A percentile compares a stretch with the other conserved stretches of the same genome.
Conservation (phyloP, 805 yeast genomes). For the Cyberlindnera euphorbiiphila region DNA sequence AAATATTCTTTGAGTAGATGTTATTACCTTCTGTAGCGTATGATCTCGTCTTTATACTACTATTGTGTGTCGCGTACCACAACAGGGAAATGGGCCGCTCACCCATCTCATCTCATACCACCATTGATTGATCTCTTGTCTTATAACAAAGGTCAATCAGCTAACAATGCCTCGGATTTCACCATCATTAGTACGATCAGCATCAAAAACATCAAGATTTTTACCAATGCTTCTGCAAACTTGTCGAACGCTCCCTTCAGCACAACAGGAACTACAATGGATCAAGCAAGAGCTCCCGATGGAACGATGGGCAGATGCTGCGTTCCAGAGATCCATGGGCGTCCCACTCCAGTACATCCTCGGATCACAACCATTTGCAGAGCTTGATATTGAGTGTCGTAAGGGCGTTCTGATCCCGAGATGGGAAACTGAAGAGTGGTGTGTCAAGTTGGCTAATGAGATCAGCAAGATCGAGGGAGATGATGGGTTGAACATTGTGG, state of each 20-base stretch:
- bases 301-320: slow-evolving; percentile 47
- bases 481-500: slow-evolving; percentile 39
- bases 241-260: slow-evolving; percentile 31
- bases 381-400: slow-evolving; percentile 53
- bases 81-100: too few relatives aligned
- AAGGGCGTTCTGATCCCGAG: slow-evolving; percentile 81
- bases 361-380: slow-evolving; percentile 85
- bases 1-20: too few relatives aligned
- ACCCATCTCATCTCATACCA: too few relatives aligned
- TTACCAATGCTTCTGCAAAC: slow-evolving; percentile 20
- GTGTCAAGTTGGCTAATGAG: slow-evolving; percentile 35
- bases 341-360: slow-evolving; percentile 83
- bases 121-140: too few relatives aligned
- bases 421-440: slow-evolving; percentile 96
- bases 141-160: too few relatives aligned
- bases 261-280: slow-evolving; percentile 63
- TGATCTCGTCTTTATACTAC: too few relatives aligned
- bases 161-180: slow-evolving; percentile 22
- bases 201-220: slow-evolving; percentile 8
- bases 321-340: slow-evolving; percentile 43
- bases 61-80: too few relatives aligned
- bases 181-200: slow-evolving; percentile 12
- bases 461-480: slow-evolving; percentile 9
- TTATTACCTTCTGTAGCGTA: too few relatives aligned
- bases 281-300: slow-evolving; percentile 52